Evolutionary conservation across 106 monocot species (phyloP).

Genomic region (Amphibolis antarctica): DNA sequence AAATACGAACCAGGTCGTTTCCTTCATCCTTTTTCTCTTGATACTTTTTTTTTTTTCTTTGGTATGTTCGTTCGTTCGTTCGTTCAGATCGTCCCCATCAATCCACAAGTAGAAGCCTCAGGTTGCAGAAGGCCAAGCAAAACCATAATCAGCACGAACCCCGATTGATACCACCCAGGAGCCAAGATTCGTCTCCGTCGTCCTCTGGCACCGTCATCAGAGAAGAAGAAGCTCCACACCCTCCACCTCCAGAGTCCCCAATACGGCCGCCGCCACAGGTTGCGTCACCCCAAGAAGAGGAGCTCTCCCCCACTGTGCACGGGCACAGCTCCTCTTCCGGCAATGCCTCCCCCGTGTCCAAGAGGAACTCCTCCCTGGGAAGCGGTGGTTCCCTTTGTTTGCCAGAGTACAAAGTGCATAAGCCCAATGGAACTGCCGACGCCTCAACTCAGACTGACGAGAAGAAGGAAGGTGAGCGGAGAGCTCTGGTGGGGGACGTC

Average conservation of each 20-base stretch:
- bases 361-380: constrained; percentile 8
- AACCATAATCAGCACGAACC: constrained; percentile 4
- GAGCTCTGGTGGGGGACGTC: neutral
- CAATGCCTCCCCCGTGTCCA: constrained; percentile 12
- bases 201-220: constrained; percentile 5
- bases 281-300: constrained; percentile 8
- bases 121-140: neutral
- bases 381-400: constrained; percentile 1
- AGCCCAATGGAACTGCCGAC: constrained; percentile 14
- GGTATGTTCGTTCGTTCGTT: neutral
- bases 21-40: no score
- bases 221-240: constrained; percentile 16
- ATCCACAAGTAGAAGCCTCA: neutral
- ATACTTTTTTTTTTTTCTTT: no score
- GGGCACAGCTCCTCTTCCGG: constrained; percentile 11
- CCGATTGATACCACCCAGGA: neutral
- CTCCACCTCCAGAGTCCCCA: constrained; percentile 1
- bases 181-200: constrained; percentile 15
- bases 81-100: constrained; percentile 2
- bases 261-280: neutral
- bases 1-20: no score
- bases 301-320: constrained; percentile 8
- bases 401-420: constrained; percentile 7
- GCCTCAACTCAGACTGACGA: constrained; percentile 37
- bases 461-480: neutral